phyloP scores from a whole-genome alignment of 116 monocot species.

The Posidonia oceanica region DNA sequence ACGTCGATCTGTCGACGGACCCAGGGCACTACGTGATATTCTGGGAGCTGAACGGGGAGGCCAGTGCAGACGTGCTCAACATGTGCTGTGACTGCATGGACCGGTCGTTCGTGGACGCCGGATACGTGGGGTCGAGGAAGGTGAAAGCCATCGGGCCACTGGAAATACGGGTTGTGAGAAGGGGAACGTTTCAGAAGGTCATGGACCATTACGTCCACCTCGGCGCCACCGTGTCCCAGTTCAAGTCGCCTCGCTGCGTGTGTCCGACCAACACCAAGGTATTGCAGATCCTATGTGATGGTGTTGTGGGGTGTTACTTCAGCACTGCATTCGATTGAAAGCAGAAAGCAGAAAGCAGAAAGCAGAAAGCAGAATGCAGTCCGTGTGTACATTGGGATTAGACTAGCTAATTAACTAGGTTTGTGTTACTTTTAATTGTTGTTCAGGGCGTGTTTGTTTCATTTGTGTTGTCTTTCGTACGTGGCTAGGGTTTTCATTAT shows the following conservation, averaged over 20 bases:
- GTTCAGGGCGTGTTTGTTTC: too few relatives aligned
- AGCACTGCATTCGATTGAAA: slow-evolving; percentile 18
- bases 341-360: too few relatives aligned
- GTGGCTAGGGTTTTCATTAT: too few relatives aligned
- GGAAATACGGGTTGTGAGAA: slow-evolving; percentile 43
- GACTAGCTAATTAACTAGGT: too few relatives aligned
- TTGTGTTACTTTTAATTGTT: too few relatives aligned
- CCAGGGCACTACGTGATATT: slow-evolving; percentile 94
- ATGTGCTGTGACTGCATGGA: slow-evolving; percentile 56
- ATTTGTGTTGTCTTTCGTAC: too few relatives aligned
- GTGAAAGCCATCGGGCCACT: slow-evolving; percentile 32
- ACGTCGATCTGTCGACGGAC: slow-evolving; percentile 53
- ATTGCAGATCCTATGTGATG: slow-evolving; percentile 16
- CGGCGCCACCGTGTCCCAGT: slow-evolving; percentile 52
- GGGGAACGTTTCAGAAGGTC: slow-evolving; percentile 56
- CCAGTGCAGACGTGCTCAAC: slow-evolving; percentile 37
- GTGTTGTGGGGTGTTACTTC: slow-evolving; percentile 12
- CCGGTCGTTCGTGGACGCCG: slow-evolving; percentile 44
- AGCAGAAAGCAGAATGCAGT: too few relatives aligned
- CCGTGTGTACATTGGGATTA: too few relatives aligned
- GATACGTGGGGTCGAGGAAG: slow-evolving; percentile 53
- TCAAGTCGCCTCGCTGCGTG: slow-evolving; percentile 54
- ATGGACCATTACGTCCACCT: slow-evolving; percentile 30
- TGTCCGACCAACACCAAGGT: slow-evolving; percentile 9
- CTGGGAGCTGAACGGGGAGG: slow-evolving; percentile 64